Evolutionary conservation across 169 alveolate genomes (phyloP), one percentile per base, ranked within the genome.

Genomic region (Plasmodium fragile): DNA sequence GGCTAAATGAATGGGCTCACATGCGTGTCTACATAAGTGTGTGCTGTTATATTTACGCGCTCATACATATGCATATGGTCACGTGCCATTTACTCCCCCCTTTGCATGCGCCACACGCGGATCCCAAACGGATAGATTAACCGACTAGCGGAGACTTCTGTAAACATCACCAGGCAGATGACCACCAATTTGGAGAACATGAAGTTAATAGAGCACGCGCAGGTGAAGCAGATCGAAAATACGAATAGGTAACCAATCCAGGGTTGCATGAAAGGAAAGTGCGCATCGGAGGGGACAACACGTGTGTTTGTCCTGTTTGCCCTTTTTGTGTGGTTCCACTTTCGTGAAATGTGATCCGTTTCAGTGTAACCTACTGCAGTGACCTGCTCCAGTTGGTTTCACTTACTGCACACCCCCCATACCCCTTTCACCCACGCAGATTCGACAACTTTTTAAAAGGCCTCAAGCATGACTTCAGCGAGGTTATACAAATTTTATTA

Each of bases 171-270:
- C 39, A 90, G 73, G 39, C 94, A 90, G 82, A 90, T 90, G 90
- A 90, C 94, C 5, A 90, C 92, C 18, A 90, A 90, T 81, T 90
- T 90, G 43, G 94, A 90, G 73, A 90, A 90, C 70, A 90, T 90
- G 94, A 90, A 80, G 59, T 45, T 90, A 69, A 90, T 90, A 55
- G 94, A 90, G 53, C 72, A 90, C 52, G 94, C 91, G 13, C 94
- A 90, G 81, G 75, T 81, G 52, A 78, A 90, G 75, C 94, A 90
- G 81, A 90, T 90, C 70, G 94, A 90, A 81, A 90, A 90, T 36
- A 90, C 94, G 53, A 90, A 90, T 80, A 90, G 83, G 94, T 90
- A 90, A 79, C 22, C 72, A n/a, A 53, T 22, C 75, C 7, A 36
- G 16, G 1, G 41, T 3, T 49, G 59, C 25, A 45, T 45, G 55